Base-by-base conservation (phyloP, 106 monocot species). In the Dendrobium catenatum region DNA sequence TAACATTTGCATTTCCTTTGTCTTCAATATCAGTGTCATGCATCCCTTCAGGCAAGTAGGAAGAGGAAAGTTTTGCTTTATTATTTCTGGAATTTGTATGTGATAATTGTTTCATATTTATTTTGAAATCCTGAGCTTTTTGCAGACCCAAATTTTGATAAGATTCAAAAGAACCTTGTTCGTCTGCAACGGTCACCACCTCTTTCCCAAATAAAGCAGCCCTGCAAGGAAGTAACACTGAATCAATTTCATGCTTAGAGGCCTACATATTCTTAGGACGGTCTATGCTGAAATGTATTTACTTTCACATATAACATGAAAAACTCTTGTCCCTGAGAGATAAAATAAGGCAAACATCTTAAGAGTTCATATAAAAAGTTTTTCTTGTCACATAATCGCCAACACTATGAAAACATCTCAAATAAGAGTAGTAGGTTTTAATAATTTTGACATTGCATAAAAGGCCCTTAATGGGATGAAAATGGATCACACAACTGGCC, bases 81-180 rank as follows among this genome's bases (percentile, higher is more conserved):
- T 48, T 0, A 41, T 24, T 24, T 1, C 47, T 48, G 9, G 46
- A 26, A 76, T 27, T 10, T 48, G 22, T 4, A 49, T 11, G 48
- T 24, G 49, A 76, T 48, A 49, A 76, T 24, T 29, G 5, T 5
- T 24, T 55, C 48, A 59, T 54, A 47, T 80, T 72, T 77, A 55
- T 22, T 77, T 31, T 78, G 76, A 24, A 20, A 81, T 76, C 78
- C 9, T 24, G 47, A 40, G 79, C 70, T 43, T 47, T 79, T 85
- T 81, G 81, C 85, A 85, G 75, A 81, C 43, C 72, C 58, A 48
- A 24, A 59, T 78, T 64, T 78, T 84, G 24, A 18, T 68, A 22
- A 77, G 46, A 59, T 59, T 6, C 47, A 33, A 54, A 56, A 77
- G 72, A 31, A 80, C 16, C 37, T 10, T 75, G 19, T 9, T 59